Evolutionary conservation across 768 basidiomycete genomes (phyloP).

Genomic region (Boletus subparvulus): DNA sequence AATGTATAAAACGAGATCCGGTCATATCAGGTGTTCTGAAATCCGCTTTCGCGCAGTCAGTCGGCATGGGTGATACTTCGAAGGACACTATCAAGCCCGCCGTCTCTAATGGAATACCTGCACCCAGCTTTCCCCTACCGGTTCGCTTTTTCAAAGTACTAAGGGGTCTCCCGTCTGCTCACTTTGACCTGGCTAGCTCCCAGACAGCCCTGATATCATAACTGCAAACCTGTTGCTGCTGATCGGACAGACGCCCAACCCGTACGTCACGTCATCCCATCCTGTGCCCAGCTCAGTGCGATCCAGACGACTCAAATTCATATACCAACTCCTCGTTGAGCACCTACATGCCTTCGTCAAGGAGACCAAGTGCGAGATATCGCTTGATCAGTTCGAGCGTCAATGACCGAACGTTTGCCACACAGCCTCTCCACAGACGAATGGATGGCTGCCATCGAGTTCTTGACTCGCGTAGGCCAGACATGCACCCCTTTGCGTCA

Average conservation of each 20-base stretch:
- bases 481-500: slow-evolving; percentile 67
- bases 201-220: slow-evolving; percentile 48
- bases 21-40: background rate
- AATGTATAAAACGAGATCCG: slow-evolving; percentile 9
- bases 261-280: slow-evolving; percentile 31
- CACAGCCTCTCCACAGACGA: slow-evolving; percentile 72
- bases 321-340: slow-evolving; percentile 51
- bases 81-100: slow-evolving; percentile 22
- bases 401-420: background rate
- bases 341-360: slow-evolving; percentile 75
- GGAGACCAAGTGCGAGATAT: slow-evolving; percentile 55
- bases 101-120: slow-evolving; percentile 40
- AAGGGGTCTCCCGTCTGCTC: background rate
- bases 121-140: slow-evolving; percentile 40
- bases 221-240: slow-evolving; percentile 48
- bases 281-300: background rate
- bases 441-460: slow-evolving; percentile 80
- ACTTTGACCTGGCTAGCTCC: slow-evolving; percentile 35
- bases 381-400: background rate
- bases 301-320: slow-evolving; percentile 43
- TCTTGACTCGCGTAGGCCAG: slow-evolving; percentile 74
- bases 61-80: slow-evolving; percentile 14
- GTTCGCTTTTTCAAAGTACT: slow-evolving; percentile 26
- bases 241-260: slow-evolving; percentile 36
- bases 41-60: background rate